phyloP scores from a whole-genome alignment of 164 flowering plant genomes.

The Berberis vulgaris region DNA sequence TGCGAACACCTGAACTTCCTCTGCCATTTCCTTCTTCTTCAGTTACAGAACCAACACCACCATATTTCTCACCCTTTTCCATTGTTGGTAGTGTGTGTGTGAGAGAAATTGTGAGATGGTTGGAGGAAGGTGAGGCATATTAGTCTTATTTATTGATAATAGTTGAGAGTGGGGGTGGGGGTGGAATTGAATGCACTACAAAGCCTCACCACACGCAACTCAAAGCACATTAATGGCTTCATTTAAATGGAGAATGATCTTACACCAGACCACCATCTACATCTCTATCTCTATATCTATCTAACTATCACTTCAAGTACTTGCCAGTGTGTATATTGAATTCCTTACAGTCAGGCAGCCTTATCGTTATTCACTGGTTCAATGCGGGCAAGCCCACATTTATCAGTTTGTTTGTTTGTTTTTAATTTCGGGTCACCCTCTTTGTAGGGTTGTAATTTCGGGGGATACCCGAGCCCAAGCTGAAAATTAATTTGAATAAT shows the following conservation, averaged over 20 bases:
- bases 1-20: conserved; percentile 18
- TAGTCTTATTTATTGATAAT: not conserved
- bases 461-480: no score
- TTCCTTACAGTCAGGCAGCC: no score
- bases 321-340: no score
- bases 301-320: no score
- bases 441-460: no score
- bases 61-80: not conserved
- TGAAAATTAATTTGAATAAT: no score
- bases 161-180: not conserved
- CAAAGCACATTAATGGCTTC: not conserved
- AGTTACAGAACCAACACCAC: not conserved
- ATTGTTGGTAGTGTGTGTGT: not conserved
- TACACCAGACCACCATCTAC: no score
- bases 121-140: not conserved
- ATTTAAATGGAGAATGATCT: not conserved
- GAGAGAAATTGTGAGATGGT: not conserved
- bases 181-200: not conserved
- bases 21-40: not conserved
- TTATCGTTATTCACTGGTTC: no score
- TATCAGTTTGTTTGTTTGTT: no score
- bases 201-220: not conserved
- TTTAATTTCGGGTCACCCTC: no score
- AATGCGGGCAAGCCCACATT: no score
- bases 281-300: no score